Conservation (phyloP, 495 filamentous ascomycete genomes). For the Thozetella sp. region DNA sequence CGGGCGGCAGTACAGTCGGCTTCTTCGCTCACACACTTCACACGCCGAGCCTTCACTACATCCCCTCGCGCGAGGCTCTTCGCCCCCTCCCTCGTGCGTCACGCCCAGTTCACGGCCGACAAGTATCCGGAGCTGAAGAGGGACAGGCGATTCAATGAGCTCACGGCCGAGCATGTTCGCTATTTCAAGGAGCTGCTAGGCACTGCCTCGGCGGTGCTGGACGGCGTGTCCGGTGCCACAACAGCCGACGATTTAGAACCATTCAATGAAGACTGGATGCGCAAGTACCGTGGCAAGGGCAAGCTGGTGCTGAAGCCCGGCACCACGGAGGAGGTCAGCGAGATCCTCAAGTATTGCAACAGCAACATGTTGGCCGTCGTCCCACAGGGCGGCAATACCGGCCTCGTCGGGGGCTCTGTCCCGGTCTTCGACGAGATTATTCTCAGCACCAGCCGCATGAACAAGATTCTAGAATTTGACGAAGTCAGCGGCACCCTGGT, state of each 20-base stretch:
- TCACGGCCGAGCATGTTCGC: conserved; percentile 75
- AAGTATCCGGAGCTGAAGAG: conserved; percentile 84
- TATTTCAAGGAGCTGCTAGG: conserved; percentile 80
- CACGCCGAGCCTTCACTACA: conserved; percentile 24
- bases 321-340: conserved; percentile 80
- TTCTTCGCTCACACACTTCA: not conserved
- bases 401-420: conserved; percentile 90
- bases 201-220: conserved; percentile 75
- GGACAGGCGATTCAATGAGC: conserved; percentile 68
- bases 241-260: conserved; percentile 77
- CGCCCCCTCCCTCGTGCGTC: conserved; percentile 29
- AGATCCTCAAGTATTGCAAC: conserved; percentile 92
- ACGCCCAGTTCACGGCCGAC: conserved; percentile 77
- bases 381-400: conserved; percentile 97
- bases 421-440: conserved; percentile 98
- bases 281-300: conserved; percentile 93
- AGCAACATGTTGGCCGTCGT: conserved; percentile 88
- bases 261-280: conserved; percentile 99
- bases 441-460: conserved; percentile 85
- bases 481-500: conserved; percentile 89
- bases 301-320: conserved; percentile 84
- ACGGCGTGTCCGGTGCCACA: conserved; percentile 74
- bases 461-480: conserved; percentile 88
- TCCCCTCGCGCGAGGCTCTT: conserved; percentile 29
- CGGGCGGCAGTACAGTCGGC: not conserved